Conservation (phyloP, 257 asterid species). For the Solanum pimpinellifolium region DNA sequence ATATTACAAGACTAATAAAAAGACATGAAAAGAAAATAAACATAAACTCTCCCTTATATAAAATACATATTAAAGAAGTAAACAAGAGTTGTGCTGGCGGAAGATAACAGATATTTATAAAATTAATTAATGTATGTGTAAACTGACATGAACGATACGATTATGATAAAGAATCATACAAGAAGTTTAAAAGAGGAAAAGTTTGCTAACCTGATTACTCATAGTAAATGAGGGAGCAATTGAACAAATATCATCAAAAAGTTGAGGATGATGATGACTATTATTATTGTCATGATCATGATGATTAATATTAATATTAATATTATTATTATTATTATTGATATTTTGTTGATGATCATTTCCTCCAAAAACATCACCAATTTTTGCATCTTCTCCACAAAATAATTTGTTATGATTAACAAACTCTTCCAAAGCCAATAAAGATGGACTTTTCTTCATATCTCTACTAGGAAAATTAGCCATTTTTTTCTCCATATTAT, state of each 20-base stretch:
- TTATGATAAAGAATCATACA: not conserved
- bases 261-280: not conserved
- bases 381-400: conserved; percentile 8
- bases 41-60: not conserved
- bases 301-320: not conserved
- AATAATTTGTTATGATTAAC: conserved; percentile 10
- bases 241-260: not conserved
- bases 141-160: not conserved
- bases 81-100: not conserved
- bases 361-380: not conserved
- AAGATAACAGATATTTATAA: not conserved
- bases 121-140: fast-evolving
- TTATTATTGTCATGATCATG: not conserved
- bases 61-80: not conserved
- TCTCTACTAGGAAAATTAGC: conserved; percentile 16
- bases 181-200: not conserved
- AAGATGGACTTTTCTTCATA: conserved; percentile 53
- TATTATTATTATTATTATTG: not conserved
- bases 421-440: conserved; percentile 39
- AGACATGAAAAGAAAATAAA: not conserved
- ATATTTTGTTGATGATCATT: not conserved
- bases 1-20: not conserved
- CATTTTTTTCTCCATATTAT: conserved; percentile 9
- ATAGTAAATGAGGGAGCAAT: not conserved
- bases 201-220: not conserved